A percentile compares a stretch with the other conserved stretches of the same genome.
phyloP scores from a whole-genome alignment of 1,284 basidiomycete genomes.

The Schizophyllum amplum region DNA sequence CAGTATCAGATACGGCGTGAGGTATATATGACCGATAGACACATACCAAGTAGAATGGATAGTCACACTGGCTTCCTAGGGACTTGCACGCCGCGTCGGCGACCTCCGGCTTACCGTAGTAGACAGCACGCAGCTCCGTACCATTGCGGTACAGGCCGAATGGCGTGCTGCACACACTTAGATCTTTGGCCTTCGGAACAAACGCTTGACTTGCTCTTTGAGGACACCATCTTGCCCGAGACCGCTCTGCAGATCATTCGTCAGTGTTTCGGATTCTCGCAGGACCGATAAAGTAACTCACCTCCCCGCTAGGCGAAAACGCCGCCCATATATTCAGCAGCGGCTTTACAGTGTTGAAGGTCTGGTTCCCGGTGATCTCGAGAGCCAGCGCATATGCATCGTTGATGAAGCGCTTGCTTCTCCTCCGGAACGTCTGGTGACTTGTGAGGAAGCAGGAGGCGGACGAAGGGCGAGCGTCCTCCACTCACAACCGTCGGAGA shows the following conservation, averaged over 20 bases:
- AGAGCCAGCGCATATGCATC: conserved; percentile 62
- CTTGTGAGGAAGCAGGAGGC: neutral
- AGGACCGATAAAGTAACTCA: conserved; percentile 18
- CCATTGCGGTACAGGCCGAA: conserved; percentile 78
- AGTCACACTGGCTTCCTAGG: conserved; percentile 63
- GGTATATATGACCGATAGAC: no score
- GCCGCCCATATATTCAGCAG: conserved; percentile 80
- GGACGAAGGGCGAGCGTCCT: no score
- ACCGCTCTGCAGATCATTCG: conserved; percentile 48
- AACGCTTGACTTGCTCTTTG: conserved; percentile 45
- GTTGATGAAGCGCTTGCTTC: conserved; percentile 53
- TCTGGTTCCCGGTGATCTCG: conserved; percentile 67
- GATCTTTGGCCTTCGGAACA: neutral
- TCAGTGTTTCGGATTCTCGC: neutral
- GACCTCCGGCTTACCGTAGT: conserved; percentile 57
- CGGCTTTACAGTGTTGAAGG: conserved; percentile 69
- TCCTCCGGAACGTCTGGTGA: conserved; percentile 52
- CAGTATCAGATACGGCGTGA: no score
- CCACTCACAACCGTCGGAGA: conserved; percentile 79
- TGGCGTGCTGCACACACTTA: conserved; percentile 40
- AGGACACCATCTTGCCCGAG: conserved; percentile 64
- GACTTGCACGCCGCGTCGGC: conserved; percentile 64
- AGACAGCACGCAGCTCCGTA: conserved; percentile 73
- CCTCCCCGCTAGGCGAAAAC: conserved; percentile 68
- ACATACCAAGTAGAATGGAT: conserved; percentile 65